A percentile compares a stretch with the other conserved stretches of the same genome.
Evolutionary conservation across 1,139 yeast genomes (phyloP).

Genomic region (Pneumocystis wakefieldiae): DNA sequence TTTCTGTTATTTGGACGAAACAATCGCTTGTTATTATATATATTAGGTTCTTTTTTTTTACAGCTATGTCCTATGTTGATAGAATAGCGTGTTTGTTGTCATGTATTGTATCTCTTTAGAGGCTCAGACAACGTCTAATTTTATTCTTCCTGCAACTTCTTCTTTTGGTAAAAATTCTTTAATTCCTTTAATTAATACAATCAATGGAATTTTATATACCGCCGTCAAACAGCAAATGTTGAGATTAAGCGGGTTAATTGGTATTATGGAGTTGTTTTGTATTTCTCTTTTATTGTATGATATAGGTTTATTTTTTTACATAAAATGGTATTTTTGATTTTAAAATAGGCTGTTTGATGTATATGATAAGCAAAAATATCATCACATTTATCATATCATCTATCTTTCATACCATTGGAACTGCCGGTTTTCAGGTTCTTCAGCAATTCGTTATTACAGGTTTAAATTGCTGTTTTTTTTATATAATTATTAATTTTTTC

Average conservation of each 20-base stretch:
- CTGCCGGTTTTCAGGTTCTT: slow-evolving; percentile 32
- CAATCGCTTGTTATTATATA: neutral
- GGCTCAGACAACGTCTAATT: neutral
- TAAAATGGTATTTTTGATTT: slow-evolving; percentile 28
- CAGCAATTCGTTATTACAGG: slow-evolving; percentile 27
- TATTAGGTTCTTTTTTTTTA: neutral
- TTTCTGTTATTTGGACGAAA: neutral
- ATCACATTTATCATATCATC: slow-evolving; percentile 61
- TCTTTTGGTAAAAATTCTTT: slow-evolving; percentile 27
- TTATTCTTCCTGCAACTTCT: slow-evolving; percentile 23
- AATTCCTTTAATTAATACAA: slow-evolving; percentile 29
- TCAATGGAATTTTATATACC: slow-evolving; percentile 29
- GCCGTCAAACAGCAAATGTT: slow-evolving; percentile 30
- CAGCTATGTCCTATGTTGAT: neutral
- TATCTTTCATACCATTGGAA: slow-evolving; percentile 55
- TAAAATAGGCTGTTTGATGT: neutral
- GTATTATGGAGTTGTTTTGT: slow-evolving; percentile 32
- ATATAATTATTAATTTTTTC: neutral
- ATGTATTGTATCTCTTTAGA: neutral
- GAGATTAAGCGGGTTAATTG: slow-evolving; percentile 28
- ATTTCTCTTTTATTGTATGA: slow-evolving; percentile 45
- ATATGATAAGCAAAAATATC: slow-evolving; percentile 33
- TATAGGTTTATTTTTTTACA: slow-evolving; percentile 57
- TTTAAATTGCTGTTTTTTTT: neutral
- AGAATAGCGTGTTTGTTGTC: neutral